Evolutionary conservation across 208 protist genomes (phyloP).

Genomic region (Naegleria lovaniensis): DNA sequence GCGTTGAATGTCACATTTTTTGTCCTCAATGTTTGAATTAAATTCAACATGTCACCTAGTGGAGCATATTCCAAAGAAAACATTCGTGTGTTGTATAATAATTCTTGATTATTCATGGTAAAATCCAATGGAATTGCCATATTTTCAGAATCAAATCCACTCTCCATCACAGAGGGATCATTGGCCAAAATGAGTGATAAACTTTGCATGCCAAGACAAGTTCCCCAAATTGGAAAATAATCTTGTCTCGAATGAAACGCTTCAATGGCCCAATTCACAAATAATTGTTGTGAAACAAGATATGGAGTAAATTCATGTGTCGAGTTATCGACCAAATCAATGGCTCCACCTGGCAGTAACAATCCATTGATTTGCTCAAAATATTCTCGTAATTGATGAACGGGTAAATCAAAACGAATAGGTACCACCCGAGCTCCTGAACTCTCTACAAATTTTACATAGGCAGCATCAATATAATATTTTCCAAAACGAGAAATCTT

Average conservation of each 20-base stretch:
- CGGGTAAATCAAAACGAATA: conserved; percentile 41
- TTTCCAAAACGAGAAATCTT: neutral
- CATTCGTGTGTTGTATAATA: neutral
- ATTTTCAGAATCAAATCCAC: conserved; percentile 28
- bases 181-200: conserved; percentile 22
- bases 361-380: conserved; percentile 51
- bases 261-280: neutral
- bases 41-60: neutral
- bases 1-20: conserved; percentile 25
- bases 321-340: neutral
- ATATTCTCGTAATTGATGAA: conserved; percentile 31
- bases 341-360: conserved; percentile 48
- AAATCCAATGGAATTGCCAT: conserved; percentile 22
- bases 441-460: conserved; percentile 52
- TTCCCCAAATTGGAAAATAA: conserved; percentile 54
- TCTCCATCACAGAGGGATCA: conserved; percentile 28
- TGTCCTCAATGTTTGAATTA: neutral
- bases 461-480: conserved; percentile 44
- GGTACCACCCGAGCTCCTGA: conserved; percentile 46
- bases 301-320: neutral
- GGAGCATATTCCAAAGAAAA: neutral
- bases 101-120: neutral
- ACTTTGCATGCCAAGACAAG: conserved; percentile 54
- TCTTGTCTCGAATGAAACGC: conserved; percentile 10
- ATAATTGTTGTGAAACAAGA: neutral